Evolutionary conservation across 345 rosid genomes (phyloP), one percentile per base, ranked within the genome.

Genomic region (Cardamine chenopodiifolia): DNA sequence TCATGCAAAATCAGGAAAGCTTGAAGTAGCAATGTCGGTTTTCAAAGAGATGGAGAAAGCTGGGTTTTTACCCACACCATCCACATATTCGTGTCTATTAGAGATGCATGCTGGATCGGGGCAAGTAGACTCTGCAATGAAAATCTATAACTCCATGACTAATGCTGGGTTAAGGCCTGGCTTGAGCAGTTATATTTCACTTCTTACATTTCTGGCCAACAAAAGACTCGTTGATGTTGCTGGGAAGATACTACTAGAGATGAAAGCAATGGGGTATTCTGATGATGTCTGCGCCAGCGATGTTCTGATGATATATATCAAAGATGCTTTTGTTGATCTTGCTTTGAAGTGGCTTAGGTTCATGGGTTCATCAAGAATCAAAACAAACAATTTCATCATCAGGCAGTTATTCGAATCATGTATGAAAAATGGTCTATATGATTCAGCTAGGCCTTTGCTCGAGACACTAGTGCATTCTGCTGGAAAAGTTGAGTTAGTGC

Each of bases 1-100:
- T 68, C 98, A 90, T 78, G 98, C 97, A 4, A 92, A 96, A 77
- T 89, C 99, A 1, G 99, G 98, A 77, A 96, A 96, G 84, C 99
- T 92, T 29, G 96, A 96, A 72, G 78, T 81, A 63, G 97, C 99
- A 56, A 88, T 87, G 89, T 87, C 97, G 34, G 79, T 88, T 40
- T 96, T 89, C 40, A 80, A 78, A 44, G 97, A 96, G 53, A 92
- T 90, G 98, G 99, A 92, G 81, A 92, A 81, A 81, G 92, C 97
- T 58, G 99, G 99, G 45, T 95, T 90, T 71, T 82, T 88, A 61
- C 97, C 99, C 5, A 90, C 98, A 26, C 91, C 96, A 3, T 90
- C 99, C 3, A 92, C 99, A 1, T 92, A 88, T 69, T 96, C 96
- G 1, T 89, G 91, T 79, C 97, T 96, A 63, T 70, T 96, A 76